Evolutionary conservation across 441 rosid genomes (phyloP), one percentile per base, ranked within the genome.

Genomic region (Sinapis alba): DNA sequence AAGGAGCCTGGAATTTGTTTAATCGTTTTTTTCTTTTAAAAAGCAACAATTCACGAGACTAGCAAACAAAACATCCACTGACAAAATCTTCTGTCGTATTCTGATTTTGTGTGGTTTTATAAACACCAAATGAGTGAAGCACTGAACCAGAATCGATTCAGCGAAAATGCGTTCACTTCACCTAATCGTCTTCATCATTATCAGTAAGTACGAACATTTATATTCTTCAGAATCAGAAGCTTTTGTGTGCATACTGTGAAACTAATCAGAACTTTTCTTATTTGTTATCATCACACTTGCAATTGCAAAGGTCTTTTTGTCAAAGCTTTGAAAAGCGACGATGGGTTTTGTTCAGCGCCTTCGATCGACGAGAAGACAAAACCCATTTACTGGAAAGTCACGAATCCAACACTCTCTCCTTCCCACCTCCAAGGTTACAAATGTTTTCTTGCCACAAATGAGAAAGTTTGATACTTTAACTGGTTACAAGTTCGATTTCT

Each of bases 391-490:
- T 86, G 94, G 96, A 90, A 91, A 87, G 96, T 83, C 69, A 87
- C 89, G 9, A 86, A 85, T 70, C 99, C 99, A 21, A 88, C 99
- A 18, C 88, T 92, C 2, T 83, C 97, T 70, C 96, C 98, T 75
- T 82, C 93, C 19, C 97, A 95, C 73, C 87, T 92, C 47, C 90
- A 80, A 86, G 98, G 98, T 88, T 70, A 3, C 50, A 11, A 0
- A 2, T 59, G 12, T 20, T 60, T 71, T 47, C 50, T 50, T 45
- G 4, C 27, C 63, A 69, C 23, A 1, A 23, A 0, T 36, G 8
- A 36, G 2, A 0, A 68, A 75, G 24, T 68, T 51, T 18, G 41
- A 34, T 61, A 3, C n/a, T 68, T 66, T 57, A 7, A 10, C 6
- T 67, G n/a, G 13, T 32, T 36, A 24, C 4, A 36, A 36, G 43